A percentile compares a stretch with the other conserved stretches of the same genome.
Evolutionary conservation across 495 filamentous ascomycete species (phyloP).

Genomic region (Podospora australis): DNA sequence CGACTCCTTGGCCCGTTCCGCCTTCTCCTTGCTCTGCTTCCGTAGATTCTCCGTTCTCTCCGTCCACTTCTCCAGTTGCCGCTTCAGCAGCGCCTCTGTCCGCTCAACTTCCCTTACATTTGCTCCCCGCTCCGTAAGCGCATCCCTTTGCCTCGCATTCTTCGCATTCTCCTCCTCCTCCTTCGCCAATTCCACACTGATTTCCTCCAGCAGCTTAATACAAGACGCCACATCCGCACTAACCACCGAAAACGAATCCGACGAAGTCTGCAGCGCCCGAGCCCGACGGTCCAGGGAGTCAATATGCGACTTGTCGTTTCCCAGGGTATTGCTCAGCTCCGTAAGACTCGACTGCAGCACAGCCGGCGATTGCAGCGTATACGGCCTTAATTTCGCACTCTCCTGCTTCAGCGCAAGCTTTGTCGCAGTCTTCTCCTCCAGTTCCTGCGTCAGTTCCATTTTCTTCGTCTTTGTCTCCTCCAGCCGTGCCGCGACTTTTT

Average conservation of each 20-base stretch:
- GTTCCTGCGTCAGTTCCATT: constrained; percentile 55
- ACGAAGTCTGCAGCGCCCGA: constrained; percentile 84
- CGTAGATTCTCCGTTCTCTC: constrained; percentile 78
- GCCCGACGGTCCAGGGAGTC: constrained; percentile 79
- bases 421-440: constrained; percentile 75
- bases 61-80: constrained; percentile 75
- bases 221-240: constrained; percentile 75
- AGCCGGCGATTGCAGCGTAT: constrained; percentile 79
- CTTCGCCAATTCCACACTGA: constrained; percentile 71
- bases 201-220: constrained; percentile 83
- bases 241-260: constrained; percentile 81
- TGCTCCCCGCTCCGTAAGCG: constrained; percentile 77
- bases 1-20: constrained; percentile 65
- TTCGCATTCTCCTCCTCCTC: constrained; percentile 82
- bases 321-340: constrained; percentile 70
- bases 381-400: constrained; percentile 79
- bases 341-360: constrained; percentile 74
- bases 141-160: constrained; percentile 74
- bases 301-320: constrained; percentile 70
- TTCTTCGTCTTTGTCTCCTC: constrained; percentile 71
- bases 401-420: constrained; percentile 60
- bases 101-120: constrained; percentile 87
- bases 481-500: constrained; percentile 67
- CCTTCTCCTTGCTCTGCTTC: constrained; percentile 72
- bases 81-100: constrained; percentile 71